These are phyloP conservation scores for Saccharomycopsis vini DNA, from an alignment of 805 yeast genomes.

Conservation along the genomic window DNA sequence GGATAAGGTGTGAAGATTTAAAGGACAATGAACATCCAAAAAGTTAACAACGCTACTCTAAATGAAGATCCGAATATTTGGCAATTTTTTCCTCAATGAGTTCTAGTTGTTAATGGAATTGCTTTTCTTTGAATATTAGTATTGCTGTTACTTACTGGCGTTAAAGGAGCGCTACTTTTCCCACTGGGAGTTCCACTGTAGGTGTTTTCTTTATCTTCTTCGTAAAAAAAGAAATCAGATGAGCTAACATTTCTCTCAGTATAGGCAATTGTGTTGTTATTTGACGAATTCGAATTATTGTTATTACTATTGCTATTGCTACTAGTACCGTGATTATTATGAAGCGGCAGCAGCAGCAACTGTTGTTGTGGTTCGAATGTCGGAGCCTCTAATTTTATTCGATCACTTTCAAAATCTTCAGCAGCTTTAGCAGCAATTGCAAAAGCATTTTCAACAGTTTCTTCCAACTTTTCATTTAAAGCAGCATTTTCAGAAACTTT, in stretches of 20 bases:
- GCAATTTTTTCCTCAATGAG: background rate
- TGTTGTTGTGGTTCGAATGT: too few relatives aligned
- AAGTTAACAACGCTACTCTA: too few relatives aligned
- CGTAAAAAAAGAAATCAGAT: background rate
- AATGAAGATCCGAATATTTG: too few relatives aligned
- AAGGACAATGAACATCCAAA: too few relatives aligned
- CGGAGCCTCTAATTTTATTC: too few relatives aligned
- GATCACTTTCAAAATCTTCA: background rate
- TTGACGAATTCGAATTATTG: too few relatives aligned
- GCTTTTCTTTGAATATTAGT: slow-evolving; percentile 1
- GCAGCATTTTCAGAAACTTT: slow-evolving; percentile 17
- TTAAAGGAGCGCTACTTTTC: slow-evolving; percentile 8
- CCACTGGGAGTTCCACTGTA: slow-evolving; percentile 2
- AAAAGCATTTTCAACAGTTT: slow-evolving; percentile 10
- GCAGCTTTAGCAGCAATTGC: background rate
- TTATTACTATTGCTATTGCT: too few relatives aligned
- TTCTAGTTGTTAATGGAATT: slow-evolving; percentile 2
- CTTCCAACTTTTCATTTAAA: slow-evolving; percentile 10
- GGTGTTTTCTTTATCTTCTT: slow-evolving; percentile 10
- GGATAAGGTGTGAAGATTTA: too few relatives aligned
- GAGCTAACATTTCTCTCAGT: too few relatives aligned
- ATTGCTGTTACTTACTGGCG: slow-evolving; percentile 9
- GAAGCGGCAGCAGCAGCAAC: too few relatives aligned
- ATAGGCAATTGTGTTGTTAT: too few relatives aligned
- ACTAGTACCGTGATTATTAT: too few relatives aligned